Base-by-base conservation (phyloP, 2,329 filamentous ascomycete genomes). In the Leptographium galeiforme region DNA sequence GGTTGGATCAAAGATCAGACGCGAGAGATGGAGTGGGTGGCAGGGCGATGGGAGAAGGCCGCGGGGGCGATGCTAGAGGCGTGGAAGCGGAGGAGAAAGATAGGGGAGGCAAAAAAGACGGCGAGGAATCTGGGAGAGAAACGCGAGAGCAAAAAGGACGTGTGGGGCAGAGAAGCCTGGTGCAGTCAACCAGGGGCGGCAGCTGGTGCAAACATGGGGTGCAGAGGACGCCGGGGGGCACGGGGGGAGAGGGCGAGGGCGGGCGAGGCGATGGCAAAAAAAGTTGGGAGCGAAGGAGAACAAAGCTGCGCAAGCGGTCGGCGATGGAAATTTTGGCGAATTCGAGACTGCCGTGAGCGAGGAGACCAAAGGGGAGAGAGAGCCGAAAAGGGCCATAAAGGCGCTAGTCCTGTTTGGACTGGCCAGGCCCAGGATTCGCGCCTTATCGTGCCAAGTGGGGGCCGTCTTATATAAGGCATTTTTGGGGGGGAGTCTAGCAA, bases 261-360 rank as follows among this genome's bases (percentile, higher is more conserved):
- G 50, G 14, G 39, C 7, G 52, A 41, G 48, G 34, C 51, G 53
- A 47, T 30, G 19, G 34, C 46, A 44, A 55, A 51, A 55, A 51
- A 51, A 52, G 48, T 16, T 32, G 48, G 38, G 32, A 46, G 33
- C 45, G 16, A 40, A 34, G 41, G 30, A 46, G n/a, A 32, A 39
- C 38, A 40, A 36, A 52, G 38, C 40, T 50, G 51, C 41, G 48
- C 34, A 8, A 33, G 38, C 33, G 36, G 38, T 51, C 46, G 39
- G 36, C 47, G 45, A 30, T n/a, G 50, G 51, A 57, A 54, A 48
- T 55, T 56, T 56, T 53, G 56, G 56, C 55, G 56, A 56, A 52
- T 55, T 50, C 50, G 36, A 54, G 47, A 48, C 45, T 25, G 38
- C 19, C 18, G 54, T 33, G 53, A 54, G 46, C 53, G 48, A 51